Evolutionary conservation across 768 basidiomycete genomes (phyloP).

Genomic region (Trametes cubensis): DNA sequence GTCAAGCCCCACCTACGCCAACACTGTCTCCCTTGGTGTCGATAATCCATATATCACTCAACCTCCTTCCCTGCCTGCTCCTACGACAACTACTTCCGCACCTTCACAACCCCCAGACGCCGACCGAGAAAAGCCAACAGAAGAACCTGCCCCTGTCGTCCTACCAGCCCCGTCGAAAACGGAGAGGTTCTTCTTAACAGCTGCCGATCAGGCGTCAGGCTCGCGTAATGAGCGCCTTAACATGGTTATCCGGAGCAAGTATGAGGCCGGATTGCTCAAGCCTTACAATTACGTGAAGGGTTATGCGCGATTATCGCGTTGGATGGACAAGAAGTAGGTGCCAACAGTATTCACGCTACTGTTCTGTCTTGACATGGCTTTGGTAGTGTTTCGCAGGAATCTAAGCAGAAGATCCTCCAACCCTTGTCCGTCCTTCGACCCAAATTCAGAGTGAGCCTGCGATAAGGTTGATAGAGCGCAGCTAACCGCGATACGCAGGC

Average conservation of each 20-base stretch:
- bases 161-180: slow-evolving; percentile 78
- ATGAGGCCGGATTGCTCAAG: slow-evolving; percentile 92
- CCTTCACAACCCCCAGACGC: slow-evolving; percentile 26
- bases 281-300: slow-evolving; percentile 98
- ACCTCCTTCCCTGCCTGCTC: slow-evolving; percentile 29
- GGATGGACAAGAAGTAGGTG: slow-evolving; percentile 92
- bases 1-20: slow-evolving; percentile 37
- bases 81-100: slow-evolving; percentile 19
- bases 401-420: slow-evolving; percentile 89
- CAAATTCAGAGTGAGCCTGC: slow-evolving; percentile 70
- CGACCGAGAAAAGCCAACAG: slow-evolving; percentile 36
- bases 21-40: slow-evolving; percentile 29
- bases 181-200: slow-evolving; percentile 88
- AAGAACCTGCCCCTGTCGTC: slow-evolving; percentile 50
- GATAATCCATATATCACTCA: slow-evolving; percentile 31
- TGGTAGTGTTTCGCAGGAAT: slow-evolving; percentile 81
- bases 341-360: not conserved
- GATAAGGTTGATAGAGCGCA: not conserved
- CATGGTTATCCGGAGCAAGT: slow-evolving; percentile 92
- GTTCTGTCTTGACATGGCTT: slow-evolving; percentile 15
- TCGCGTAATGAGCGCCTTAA: slow-evolving; percentile 88
- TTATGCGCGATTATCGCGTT: slow-evolving; percentile 85
- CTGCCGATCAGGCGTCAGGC: slow-evolving; percentile 92
- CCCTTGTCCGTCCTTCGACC: slow-evolving; percentile 84
- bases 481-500: slow-evolving; percentile 46